Evolutionary conservation across 306 rosid species (phyloP).

Genomic region (Bauhinia variegata): DNA sequence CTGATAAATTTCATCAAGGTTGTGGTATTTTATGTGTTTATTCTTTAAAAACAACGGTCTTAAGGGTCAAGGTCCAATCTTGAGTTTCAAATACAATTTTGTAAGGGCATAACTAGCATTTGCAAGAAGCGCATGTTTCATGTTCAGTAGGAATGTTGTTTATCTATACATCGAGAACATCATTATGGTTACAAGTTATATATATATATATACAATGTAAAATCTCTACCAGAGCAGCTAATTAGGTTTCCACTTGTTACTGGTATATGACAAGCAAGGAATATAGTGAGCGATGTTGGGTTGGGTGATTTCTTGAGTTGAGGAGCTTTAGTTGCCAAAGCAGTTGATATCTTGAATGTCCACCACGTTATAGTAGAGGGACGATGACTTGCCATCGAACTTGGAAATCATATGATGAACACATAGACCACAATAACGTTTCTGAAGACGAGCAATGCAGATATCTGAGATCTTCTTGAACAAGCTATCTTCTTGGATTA

Average conservation of each 20-base stretch:
- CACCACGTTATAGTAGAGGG: slow-evolving; percentile 72
- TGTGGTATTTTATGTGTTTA: too few relatives aligned
- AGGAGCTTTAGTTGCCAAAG: slow-evolving; percentile 49
- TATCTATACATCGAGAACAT: too few relatives aligned
- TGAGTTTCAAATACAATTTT: too few relatives aligned
- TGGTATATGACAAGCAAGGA: slow-evolving; percentile 5
- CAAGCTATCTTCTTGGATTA: slow-evolving; percentile 77
- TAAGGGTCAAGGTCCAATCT: too few relatives aligned
- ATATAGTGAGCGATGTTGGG: not conserved
- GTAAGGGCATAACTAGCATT: too few relatives aligned
- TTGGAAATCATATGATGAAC: slow-evolving; percentile 74
- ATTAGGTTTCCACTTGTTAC: slow-evolving; percentile 22
- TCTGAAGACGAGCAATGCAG: slow-evolving; percentile 70
- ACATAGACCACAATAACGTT: slow-evolving; percentile 73
- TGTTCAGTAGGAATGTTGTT: slow-evolving; percentile 11
- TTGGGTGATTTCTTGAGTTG: too few relatives aligned
- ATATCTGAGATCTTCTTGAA: slow-evolving; percentile 79
- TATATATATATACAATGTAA: not conserved
- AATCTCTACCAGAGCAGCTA: not conserved
- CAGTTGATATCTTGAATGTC: slow-evolving; percentile 55
- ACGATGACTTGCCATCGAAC: slow-evolving; percentile 79
- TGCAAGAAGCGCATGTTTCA: not conserved
- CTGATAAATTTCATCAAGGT: too few relatives aligned
- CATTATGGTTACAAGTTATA: slow-evolving; percentile 17
- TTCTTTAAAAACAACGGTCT: too few relatives aligned